Conservation (phyloP, 768 basidiomycete genomes). For the Mycena chlorophos region DNA sequence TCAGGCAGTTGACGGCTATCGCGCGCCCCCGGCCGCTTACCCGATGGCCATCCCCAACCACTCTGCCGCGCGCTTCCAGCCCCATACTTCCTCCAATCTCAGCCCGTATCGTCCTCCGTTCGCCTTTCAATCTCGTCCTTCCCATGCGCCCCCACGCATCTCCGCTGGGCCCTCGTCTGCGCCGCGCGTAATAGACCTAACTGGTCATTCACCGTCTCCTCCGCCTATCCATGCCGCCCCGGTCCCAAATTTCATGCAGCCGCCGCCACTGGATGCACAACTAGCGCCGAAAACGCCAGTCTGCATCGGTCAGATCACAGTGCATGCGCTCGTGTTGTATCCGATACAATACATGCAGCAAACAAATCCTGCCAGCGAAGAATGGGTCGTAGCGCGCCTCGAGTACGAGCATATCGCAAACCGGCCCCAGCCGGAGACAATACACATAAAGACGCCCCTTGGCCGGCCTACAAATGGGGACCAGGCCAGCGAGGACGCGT, state of each 20-base stretch:
- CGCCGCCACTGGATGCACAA: conserved; percentile 30
- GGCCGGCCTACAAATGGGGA: conserved; percentile 49
- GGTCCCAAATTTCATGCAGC: conserved; percentile 27
- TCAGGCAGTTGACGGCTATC: conserved; percentile 11
- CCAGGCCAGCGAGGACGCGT: conserved; percentile 59
- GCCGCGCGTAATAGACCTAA: conserved; percentile 75
- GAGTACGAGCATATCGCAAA: conserved; percentile 67
- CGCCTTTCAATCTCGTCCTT: conserved; percentile 8
- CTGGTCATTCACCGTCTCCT: conserved; percentile 56
- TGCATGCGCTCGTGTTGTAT: conserved; percentile 84
- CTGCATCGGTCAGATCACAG: conserved; percentile 83
- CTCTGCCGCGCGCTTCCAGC: conserved; percentile 23
- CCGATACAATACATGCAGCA: conserved; percentile 66
- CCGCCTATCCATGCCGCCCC: too few species aligned
- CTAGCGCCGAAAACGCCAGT: conserved; percentile 79
- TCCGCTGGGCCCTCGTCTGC: conserved; percentile 27
- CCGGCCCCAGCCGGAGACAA: conserved; percentile 65
- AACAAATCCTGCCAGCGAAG: conserved; percentile 47
- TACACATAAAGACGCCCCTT: conserved; percentile 73
- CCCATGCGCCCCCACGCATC: conserved; percentile 22
- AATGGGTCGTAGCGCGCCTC: conserved; percentile 71
- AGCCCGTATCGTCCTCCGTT: conserved; percentile 24
- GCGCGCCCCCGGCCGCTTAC: neutral
- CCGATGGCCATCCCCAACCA: conserved; percentile 22
- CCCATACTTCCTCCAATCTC: conserved; percentile 26